Evolutionary conservation across 202 grass and related monocot species (phyloP).

Genomic region (Panicum hallii): DNA sequence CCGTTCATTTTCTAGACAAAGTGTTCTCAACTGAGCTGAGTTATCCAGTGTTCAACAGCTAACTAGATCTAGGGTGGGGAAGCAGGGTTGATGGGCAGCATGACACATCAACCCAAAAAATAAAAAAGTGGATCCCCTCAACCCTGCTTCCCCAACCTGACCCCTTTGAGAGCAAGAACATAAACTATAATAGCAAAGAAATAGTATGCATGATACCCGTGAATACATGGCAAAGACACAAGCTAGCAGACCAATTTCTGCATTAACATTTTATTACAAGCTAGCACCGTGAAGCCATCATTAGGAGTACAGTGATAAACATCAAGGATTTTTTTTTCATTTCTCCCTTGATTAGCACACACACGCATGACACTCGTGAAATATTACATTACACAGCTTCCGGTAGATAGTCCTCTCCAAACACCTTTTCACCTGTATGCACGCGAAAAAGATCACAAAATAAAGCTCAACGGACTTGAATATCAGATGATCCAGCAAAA

Average conservation of each 20-base stretch:
- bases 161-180: not conserved
- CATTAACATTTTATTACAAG: conserved; percentile 49
- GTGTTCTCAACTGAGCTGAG: no score
- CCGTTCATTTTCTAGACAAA: not conserved
- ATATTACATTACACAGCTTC: not conserved
- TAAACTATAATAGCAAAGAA: not conserved
- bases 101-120: not conserved
- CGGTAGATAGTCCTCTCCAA: conserved; percentile 3
- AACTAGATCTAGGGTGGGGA: not conserved
- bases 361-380: conserved; percentile 16
- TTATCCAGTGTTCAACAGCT: not conserved
- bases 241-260: not conserved
- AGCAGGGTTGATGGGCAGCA: no score
- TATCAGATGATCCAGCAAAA: conserved; percentile 27
- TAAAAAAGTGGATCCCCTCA: not conserved
- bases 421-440: not conserved
- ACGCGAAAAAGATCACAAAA: not conserved
- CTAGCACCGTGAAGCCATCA: conserved; percentile 42
- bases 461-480: not conserved
- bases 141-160: not conserved
- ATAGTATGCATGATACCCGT: not conserved
- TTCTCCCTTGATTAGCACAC: not conserved
- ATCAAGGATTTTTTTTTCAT: not conserved
- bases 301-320: conserved; percentile 18
- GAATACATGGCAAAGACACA: not conserved